Evolutionary conservation across 768 basidiomycete species (phyloP).

Genomic region (Melanogaster broomeanus): DNA sequence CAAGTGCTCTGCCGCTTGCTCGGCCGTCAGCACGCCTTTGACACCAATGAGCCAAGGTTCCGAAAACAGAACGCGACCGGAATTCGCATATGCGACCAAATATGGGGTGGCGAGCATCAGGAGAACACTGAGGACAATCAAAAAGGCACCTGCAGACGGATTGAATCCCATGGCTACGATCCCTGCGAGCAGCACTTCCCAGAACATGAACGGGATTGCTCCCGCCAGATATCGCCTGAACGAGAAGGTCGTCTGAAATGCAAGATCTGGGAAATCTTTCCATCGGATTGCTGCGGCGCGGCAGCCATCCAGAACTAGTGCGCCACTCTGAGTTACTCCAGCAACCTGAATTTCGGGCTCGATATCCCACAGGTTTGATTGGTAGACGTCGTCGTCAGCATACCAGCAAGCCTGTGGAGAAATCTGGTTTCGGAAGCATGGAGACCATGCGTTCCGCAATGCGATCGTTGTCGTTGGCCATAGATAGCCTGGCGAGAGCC

Average conservation of each 20-base stretch:
- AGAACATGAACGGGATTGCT: conserved; percentile 3
- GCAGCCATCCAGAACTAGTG: conserved; percentile 25
- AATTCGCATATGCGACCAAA: conserved; percentile 12
- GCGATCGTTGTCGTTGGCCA: conserved; percentile 24
- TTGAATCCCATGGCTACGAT: neutral
- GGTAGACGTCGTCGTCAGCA: conserved; percentile 16
- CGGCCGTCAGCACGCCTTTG: conserved; percentile 24
- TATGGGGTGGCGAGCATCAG: conserved; percentile 17
- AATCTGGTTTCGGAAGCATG: conserved; percentile 9
- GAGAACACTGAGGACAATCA: conserved; percentile 1
- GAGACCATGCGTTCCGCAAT: conserved; percentile 24
- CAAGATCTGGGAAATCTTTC: conserved; percentile 22
- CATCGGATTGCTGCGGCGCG: conserved; percentile 21
- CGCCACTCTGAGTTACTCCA: conserved; percentile 15
- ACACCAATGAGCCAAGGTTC: conserved; percentile 26
- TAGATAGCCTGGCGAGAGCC: conserved; percentile 18
- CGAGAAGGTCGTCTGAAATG: conserved; percentile 17
- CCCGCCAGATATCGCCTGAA: conserved; percentile 6
- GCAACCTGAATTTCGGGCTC: conserved; percentile 16
- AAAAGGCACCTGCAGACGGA: too few species aligned
- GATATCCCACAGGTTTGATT: conserved; percentile 20
- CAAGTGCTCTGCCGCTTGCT: conserved; percentile 14
- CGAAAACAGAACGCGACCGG: conserved; percentile 14
- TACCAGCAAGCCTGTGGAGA: conserved; percentile 14
- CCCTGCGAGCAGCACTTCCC: conserved; percentile 1